These are phyloP conservation scores for Amoebophrya sp. DNA, from an alignment of 169 alveolate genomes.

Conservation along the genomic window DNA sequence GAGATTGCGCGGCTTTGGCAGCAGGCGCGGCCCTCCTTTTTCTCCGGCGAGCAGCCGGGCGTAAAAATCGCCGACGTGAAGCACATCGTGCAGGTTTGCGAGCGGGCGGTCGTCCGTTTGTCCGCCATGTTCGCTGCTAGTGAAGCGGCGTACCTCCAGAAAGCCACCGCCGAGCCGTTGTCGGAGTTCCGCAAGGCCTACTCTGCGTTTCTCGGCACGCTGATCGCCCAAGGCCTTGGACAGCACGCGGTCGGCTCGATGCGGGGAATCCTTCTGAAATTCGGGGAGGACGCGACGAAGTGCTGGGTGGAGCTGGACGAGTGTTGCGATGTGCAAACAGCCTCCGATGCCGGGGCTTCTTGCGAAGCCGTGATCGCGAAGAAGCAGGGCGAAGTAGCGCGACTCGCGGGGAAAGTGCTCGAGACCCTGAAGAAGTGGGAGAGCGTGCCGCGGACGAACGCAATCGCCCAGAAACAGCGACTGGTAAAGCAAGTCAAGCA, in stretches of 20 bases:
- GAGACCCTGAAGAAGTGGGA: background rate
- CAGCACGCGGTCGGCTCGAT: background rate
- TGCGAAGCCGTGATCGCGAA: background rate
- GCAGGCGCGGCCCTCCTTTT: background rate
- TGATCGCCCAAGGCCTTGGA: background rate
- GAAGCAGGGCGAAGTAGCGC: background rate
- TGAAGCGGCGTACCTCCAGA: background rate
- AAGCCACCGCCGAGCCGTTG: background rate
- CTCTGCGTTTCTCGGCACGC: background rate
- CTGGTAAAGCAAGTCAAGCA: background rate
- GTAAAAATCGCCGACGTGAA: background rate
- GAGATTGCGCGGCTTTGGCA: background rate
- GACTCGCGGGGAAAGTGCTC: background rate
- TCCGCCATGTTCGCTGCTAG: background rate
- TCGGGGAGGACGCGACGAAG: background rate
- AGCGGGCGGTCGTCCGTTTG: background rate
- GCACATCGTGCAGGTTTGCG: background rate
- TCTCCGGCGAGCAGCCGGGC: background rate
- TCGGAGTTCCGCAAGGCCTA: background rate
- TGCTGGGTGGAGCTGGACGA: background rate
- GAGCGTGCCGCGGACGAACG: background rate
- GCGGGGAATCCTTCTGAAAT: background rate
- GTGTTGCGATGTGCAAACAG: background rate
- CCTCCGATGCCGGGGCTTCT: background rate
- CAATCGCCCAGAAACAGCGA: background rate